phyloP scores from a whole-genome alignment of 225 moss, liverwort and hornwort genomes.

The Antitrichia curtipendula region DNA sequence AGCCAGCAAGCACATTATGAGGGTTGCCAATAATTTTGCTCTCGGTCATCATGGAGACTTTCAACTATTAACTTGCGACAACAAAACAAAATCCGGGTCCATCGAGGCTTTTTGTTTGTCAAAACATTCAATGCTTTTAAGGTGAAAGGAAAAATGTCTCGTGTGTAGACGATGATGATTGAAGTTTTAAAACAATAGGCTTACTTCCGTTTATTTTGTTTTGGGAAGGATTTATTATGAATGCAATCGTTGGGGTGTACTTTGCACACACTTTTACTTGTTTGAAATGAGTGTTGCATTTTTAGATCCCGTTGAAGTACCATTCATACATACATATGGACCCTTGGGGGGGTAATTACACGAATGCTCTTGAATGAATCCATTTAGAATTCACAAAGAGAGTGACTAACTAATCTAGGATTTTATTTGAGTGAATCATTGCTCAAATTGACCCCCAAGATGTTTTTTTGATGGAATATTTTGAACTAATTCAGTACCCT shows the following conservation, averaged over 20 bases:
- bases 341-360: accelerated
- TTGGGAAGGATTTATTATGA: background rate
- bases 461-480: background rate
- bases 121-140: background rate
- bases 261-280: background rate
- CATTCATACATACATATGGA: background rate
- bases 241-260: background rate
- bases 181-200: background rate
- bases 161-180: background rate
- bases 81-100: background rate
- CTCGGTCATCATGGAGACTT: background rate
- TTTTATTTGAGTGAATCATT: background rate
- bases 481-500: background rate
- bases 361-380: background rate
- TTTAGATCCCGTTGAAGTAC: background rate
- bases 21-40: background rate
- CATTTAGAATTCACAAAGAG: background rate
- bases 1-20: background rate
- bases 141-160: background rate
- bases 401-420: accelerated
- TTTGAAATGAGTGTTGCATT: accelerated
- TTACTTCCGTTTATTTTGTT: background rate
- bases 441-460: background rate
- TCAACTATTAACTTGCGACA: background rate
- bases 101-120: background rate